Percentiles rank a stretch among this genome's conserved stretches.
Evolutionary conservation across 2,329 filamentous ascomycete genomes (phyloP).

Genomic region (Neophaeococcomyces aloes): DNA sequence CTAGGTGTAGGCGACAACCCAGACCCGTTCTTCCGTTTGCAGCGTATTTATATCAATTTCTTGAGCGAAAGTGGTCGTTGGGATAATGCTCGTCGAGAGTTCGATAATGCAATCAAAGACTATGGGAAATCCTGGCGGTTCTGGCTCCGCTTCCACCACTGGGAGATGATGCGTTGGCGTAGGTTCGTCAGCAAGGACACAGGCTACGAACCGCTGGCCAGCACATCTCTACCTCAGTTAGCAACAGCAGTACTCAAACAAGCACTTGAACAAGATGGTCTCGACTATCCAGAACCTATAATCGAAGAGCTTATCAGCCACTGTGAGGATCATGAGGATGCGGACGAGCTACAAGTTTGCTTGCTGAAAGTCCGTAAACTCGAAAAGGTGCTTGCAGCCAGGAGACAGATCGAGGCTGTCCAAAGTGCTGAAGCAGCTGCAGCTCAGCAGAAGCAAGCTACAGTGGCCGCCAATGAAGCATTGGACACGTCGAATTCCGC

Average conservation of each 20-base stretch:
- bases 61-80: slow-evolving; percentile 71
- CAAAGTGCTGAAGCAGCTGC: slow-evolving; percentile 29
- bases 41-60: slow-evolving; percentile 87
- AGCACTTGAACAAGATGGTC: slow-evolving; percentile 46
- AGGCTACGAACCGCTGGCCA: slow-evolving; percentile 42
- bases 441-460: slow-evolving; percentile 23
- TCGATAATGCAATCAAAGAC: slow-evolving; percentile 58
- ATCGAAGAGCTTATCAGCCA: slow-evolving; percentile 38
- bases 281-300: slow-evolving; percentile 43
- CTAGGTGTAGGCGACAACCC: slow-evolving; percentile 63
- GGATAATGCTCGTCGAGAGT: slow-evolving; percentile 65
- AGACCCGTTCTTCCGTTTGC: slow-evolving; percentile 80
- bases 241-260: slow-evolving; percentile 69
- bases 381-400: slow-evolving; percentile 51
- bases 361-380: slow-evolving; percentile 63
- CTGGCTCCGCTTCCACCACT: slow-evolving; percentile 84
- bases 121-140: slow-evolving; percentile 79
- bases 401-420: slow-evolving; percentile 55
- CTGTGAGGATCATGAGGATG: slow-evolving; percentile 82
- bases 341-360: slow-evolving; percentile 61
- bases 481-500: slow-evolving; percentile 10
- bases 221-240: slow-evolving; percentile 54
- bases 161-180: slow-evolving; percentile 70
- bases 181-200: slow-evolving; percentile 44
- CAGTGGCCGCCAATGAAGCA: slow-evolving; percentile 22